phyloP scores from a whole-genome alignment of 208 protist genomes.

The Acanthamoeba polyphaga region DNA sequence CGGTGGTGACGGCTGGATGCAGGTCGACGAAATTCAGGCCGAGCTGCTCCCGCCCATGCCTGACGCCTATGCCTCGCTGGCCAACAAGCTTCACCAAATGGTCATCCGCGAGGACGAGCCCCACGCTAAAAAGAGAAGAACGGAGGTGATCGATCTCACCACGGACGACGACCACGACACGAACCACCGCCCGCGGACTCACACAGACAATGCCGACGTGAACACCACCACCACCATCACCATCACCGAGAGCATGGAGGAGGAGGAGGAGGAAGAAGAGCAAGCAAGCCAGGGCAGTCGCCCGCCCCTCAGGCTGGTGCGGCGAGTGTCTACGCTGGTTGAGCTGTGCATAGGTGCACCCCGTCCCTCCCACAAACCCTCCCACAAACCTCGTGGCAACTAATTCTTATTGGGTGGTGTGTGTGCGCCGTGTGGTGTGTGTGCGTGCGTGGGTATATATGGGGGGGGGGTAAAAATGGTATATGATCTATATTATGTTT shows the following conservation, averaged over 20 bases:
- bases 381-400: background rate
- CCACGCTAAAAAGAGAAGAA: slow-evolving; percentile 1
- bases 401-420: too few species aligned
- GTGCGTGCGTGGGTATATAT: too few species aligned
- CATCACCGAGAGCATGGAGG: background rate
- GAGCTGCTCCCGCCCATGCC: background rate
- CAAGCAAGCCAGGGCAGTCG: too few species aligned
- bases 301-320: background rate
- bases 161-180: background rate
- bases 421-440: too few species aligned
- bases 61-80: slow-evolving; percentile 42
- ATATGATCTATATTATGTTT: too few species aligned
- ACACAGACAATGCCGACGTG: background rate
- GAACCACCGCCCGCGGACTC: background rate
- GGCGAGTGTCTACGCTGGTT: slow-evolving; percentile 9
- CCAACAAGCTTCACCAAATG: slow-evolving; percentile 21
- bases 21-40: slow-evolving; percentile 46
- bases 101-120: slow-evolving; percentile 38
- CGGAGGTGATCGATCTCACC: background rate
- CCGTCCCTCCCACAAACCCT: background rate
- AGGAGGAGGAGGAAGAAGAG: background rate
- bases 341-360: slow-evolving; percentile 42
- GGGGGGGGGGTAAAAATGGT: too few species aligned
- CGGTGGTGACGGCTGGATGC: background rate
- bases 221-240: too few species aligned